A percentile compares a stretch with the other conserved stretches of the same genome.
Conservation (phyloP, 371 early-diverging fungal species). For the Mortierella sp. region DNA sequence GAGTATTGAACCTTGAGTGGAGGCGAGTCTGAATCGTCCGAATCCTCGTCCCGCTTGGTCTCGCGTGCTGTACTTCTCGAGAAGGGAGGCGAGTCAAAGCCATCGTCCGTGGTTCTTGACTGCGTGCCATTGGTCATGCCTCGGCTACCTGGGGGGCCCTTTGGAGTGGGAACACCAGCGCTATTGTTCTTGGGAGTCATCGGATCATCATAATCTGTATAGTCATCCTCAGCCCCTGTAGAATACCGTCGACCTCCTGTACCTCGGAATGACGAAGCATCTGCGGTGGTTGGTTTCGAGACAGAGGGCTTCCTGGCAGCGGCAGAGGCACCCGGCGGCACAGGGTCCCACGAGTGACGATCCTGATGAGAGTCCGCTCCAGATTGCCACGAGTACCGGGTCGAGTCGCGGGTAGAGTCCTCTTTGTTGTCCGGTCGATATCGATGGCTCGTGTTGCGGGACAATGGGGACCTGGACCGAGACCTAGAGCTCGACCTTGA, state of each 20-base stretch:
- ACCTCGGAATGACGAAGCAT: too few relatives aligned
- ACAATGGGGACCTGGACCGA: constrained; percentile 14
- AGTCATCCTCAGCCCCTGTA: constrained; percentile 10
- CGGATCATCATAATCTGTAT: constrained; percentile 17
- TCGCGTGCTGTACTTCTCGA: neutral
- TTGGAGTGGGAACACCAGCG: too few relatives aligned
- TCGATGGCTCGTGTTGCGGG: neutral
- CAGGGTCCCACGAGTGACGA: constrained; percentile 36
- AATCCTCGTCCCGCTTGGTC: constrained; percentile 11
- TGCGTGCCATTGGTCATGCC: neutral
- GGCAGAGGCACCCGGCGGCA: neutral
- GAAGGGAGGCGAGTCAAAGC: neutral
- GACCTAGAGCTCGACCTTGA: constrained; percentile 7
- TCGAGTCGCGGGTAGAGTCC: constrained; percentile 9
- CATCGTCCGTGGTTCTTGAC: neutral
- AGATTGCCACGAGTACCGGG: constrained; percentile 39
- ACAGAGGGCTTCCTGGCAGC: neutral
- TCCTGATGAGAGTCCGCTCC: neutral
- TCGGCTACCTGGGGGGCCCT: too few relatives aligned
- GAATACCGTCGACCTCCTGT: constrained; percentile 10
- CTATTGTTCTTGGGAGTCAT: constrained; percentile 1
- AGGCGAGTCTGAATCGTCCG: constrained; percentile 40
- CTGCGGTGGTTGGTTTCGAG: too few relatives aligned
- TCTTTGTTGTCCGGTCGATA: neutral
- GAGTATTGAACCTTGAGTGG: constrained; percentile 51